Percentiles rank a stretch among this genome's conserved stretches.
Evolutionary conservation across 768 basidiomycete genomes (phyloP).

Genomic region (Lactarius trivialis): DNA sequence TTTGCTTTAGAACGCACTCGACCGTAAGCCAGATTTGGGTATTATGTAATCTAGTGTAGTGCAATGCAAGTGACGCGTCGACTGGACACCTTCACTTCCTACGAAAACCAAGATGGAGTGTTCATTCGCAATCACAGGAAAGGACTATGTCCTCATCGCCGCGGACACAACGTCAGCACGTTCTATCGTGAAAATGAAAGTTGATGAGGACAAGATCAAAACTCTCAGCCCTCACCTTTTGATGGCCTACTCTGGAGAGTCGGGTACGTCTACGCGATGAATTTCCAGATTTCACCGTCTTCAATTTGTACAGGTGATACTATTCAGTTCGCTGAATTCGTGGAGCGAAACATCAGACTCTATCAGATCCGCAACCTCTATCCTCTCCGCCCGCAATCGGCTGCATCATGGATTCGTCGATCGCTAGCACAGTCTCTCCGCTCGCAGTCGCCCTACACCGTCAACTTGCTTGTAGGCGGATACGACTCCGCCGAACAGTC

Average conservation of each 20-base stretch:
- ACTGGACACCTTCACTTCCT: not conserved
- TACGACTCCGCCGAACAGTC: slow-evolving; percentile 71
- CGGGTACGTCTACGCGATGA: slow-evolving; percentile 45
- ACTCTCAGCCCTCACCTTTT: slow-evolving; percentile 82
- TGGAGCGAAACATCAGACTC: slow-evolving; percentile 92
- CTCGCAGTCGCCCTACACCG: slow-evolving; percentile 80
- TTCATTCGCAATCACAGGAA: slow-evolving; percentile 85
- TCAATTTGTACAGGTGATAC: slow-evolving; percentile 66
- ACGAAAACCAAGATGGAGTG: slow-evolving; percentile 59
- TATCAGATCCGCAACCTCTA: slow-evolving; percentile 94
- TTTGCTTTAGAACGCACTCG: too few species aligned
- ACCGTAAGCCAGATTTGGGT: not conserved
- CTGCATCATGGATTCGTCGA: slow-evolving; percentile 92
- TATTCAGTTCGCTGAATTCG: slow-evolving; percentile 90
- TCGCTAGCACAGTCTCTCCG: slow-evolving; percentile 85
- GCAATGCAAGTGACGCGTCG: slow-evolving; percentile 10
- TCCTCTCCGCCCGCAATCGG: slow-evolving; percentile 82
- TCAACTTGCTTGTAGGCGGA: slow-evolving; percentile 90
- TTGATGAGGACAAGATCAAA: slow-evolving; percentile 96
- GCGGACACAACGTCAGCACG: slow-evolving; percentile 84
- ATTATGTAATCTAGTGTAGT: not conserved
- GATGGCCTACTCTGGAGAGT: slow-evolving; percentile 94
- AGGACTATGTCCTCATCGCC: slow-evolving; percentile 89
- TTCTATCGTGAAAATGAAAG: slow-evolving; percentile 97
- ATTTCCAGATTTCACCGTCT: not conserved